Conservation (phyloP, 495 filamentous ascomycete genomes). For the Rusavskia elegans region DNA sequence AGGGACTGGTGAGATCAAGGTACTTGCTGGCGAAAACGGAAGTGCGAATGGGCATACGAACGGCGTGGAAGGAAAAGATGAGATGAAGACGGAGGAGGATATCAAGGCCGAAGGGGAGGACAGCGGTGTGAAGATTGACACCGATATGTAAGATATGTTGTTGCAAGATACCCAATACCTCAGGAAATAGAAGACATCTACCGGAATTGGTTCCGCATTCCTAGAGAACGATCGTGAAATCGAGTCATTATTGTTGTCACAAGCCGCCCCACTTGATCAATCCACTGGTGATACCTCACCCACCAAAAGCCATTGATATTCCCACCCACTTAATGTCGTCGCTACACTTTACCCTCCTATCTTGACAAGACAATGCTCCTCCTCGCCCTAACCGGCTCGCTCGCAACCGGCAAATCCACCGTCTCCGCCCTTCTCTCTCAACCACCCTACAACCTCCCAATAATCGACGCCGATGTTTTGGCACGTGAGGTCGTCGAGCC, state of each 20-base stretch:
- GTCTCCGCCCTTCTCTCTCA: slow-evolving; percentile 67
- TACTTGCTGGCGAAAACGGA: slow-evolving; percentile 51
- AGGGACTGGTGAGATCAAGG: slow-evolving; percentile 37
- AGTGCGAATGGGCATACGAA: background rate
- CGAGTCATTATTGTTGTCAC: too few relatives aligned
- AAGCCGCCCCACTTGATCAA: background rate
- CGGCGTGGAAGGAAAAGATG: background rate
- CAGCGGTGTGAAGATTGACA: background rate
- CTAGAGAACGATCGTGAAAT: too few relatives aligned
- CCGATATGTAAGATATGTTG: background rate
- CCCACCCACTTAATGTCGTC: background rate
- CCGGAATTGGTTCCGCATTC: background rate
- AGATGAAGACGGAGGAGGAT: background rate
- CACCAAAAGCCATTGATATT: background rate
- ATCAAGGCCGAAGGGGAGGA: background rate
- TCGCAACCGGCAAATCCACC: slow-evolving; percentile 96
- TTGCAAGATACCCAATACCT: background rate
- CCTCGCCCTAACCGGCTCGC: slow-evolving; percentile 91
- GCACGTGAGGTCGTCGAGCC: slow-evolving; percentile 86
- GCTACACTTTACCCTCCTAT: background rate
- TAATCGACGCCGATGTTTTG: slow-evolving; percentile 89
- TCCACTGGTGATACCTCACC: background rate
- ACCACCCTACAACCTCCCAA: slow-evolving; percentile 70
- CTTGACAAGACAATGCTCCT: slow-evolving; percentile 51
- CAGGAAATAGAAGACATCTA: background rate